These are phyloP conservation scores for Lyophyllum shimeji DNA, from an alignment of 768 basidiomycete genomes.

Conservation along the genomic window DNA sequence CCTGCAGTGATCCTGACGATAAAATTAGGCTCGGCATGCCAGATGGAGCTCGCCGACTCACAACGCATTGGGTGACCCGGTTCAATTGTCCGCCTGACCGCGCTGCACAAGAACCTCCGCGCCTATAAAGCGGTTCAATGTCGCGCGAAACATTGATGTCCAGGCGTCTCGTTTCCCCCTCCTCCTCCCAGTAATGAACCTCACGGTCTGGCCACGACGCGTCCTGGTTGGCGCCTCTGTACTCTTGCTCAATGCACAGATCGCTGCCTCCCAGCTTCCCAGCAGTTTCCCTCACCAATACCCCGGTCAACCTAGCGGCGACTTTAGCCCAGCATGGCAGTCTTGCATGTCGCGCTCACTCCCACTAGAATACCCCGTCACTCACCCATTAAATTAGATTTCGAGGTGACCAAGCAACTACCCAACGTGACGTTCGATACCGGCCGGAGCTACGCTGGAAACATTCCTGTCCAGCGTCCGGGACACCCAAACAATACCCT, in stretches of 20 bases:
- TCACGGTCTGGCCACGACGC: slow-evolving; percentile 27
- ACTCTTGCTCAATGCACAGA: slow-evolving; percentile 21
- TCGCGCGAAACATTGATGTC: background rate
- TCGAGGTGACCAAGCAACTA: slow-evolving; percentile 51
- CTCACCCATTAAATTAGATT: slow-evolving; percentile 42
- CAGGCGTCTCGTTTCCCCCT: background rate
- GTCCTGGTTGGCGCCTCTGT: slow-evolving; percentile 19
- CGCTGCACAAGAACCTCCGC: slow-evolving; percentile 1
- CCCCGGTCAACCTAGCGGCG: slow-evolving; percentile 43
- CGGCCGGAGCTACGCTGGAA: slow-evolving; percentile 61
- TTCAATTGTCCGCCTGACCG: slow-evolving; percentile 2
- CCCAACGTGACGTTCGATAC: slow-evolving; percentile 61
- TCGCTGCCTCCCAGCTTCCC: slow-evolving; percentile 31
- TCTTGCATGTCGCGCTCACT: slow-evolving; percentile 41
- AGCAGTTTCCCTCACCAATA: slow-evolving; percentile 49
- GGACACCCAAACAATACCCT: slow-evolving; percentile 65
- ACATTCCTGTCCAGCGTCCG: slow-evolving; percentile 56
- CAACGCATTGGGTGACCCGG: background rate
- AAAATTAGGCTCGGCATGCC: slow-evolving; percentile 8
- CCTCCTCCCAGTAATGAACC: slow-evolving; percentile 5
- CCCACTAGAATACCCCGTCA: background rate
- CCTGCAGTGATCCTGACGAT: background rate
- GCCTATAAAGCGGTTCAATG: slow-evolving; percentile 1
- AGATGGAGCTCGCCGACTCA: background rate
- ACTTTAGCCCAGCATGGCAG: slow-evolving; percentile 62